Conservation (phyloP, 2,329 filamentous ascomycete species). For the Xylaria sp. region DNA sequence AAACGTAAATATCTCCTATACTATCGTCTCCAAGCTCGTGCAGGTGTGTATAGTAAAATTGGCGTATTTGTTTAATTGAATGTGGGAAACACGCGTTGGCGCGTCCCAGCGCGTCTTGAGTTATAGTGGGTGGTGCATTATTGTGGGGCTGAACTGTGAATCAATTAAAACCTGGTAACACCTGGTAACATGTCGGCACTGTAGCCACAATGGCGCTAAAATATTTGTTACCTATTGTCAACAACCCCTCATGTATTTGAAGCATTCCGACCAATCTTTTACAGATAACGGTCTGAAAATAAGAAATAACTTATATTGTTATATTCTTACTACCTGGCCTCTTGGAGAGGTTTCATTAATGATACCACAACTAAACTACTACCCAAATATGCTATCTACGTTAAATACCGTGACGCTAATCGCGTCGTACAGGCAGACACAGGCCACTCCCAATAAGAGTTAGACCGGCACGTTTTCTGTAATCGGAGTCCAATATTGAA, state of each 20-base stretch:
- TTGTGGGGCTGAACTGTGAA: slow-evolving; percentile 17
- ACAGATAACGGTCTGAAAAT: too few relatives aligned
- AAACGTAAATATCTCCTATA: not conserved
- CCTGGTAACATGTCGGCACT: not conserved
- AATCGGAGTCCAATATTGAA: slow-evolving; percentile 31
- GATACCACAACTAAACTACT: not conserved
- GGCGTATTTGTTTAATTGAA: slow-evolving; percentile 23
- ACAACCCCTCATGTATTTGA: too few relatives aligned
- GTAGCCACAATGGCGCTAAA: not conserved
- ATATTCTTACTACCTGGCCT: too few relatives aligned
- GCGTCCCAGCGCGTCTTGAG: slow-evolving; percentile 35
- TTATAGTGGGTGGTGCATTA: slow-evolving; percentile 9
- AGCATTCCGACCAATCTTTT: too few relatives aligned
- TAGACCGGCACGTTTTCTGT: slow-evolving; percentile 1
- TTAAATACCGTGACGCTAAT: not conserved
- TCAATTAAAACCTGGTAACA: too few relatives aligned
- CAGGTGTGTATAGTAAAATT: slow-evolving; percentile 5
- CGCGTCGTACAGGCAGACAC: not conserved
- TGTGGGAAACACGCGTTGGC: slow-evolving; percentile 33
- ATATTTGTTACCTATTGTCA: too few relatives aligned
- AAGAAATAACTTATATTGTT: too few relatives aligned
- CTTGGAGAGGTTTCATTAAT: too few relatives aligned
- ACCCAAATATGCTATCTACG: not conserved
- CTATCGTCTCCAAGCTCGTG: not conserved
- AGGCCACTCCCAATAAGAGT: slow-evolving; percentile 16